A percentile compares a stretch with the other conserved stretches of the same genome.
Conservation (phyloP, 2,329 filamentous ascomycete genomes). For the Pochonia chlamydosporia region DNA sequence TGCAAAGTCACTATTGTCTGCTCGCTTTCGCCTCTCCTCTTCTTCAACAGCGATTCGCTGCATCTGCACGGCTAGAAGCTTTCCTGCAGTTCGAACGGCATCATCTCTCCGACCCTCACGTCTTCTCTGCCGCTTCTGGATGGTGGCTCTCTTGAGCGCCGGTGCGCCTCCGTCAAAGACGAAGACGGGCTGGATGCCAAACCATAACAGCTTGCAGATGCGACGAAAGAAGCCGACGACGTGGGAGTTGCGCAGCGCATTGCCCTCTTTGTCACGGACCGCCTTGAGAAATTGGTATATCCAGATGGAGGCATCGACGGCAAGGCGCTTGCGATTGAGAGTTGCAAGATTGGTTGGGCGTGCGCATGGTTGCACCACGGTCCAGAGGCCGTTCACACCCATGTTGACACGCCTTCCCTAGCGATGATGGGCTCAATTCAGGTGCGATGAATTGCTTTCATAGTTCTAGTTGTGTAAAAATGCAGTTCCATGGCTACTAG, state of each 20-base stretch:
- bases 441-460: background rate
- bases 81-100: constrained; percentile 85
- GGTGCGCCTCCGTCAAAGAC: constrained; percentile 97
- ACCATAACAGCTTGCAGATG: constrained; percentile 96
- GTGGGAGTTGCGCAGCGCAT: constrained; percentile 91
- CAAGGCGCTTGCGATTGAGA: constrained; percentile 90
- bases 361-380: constrained; percentile 88
- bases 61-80: constrained; percentile 90
- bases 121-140: constrained; percentile 68
- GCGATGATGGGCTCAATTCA: background rate
- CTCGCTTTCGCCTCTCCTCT: constrained; percentile 54
- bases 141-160: constrained; percentile 83
- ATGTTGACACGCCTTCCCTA: constrained; percentile 42
- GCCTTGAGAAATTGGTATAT: constrained; percentile 99
- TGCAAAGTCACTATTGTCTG: constrained; percentile 38
- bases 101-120: constrained; percentile 88
- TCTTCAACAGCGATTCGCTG: constrained; percentile 86
- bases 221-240: constrained; percentile 96
- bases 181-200: constrained; percentile 93
- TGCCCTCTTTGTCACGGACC: constrained; percentile 96
- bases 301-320: constrained; percentile 98
- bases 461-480: background rate
- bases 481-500: background rate
- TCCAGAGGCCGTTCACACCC: constrained; percentile 98
- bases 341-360: constrained; percentile 95